A percentile compares a stretch with the other conserved stretches of the same genome.
Evolutionary conservation across 768 basidiomycete genomes (phyloP).

Genomic region (Tulasnella sp.): DNA sequence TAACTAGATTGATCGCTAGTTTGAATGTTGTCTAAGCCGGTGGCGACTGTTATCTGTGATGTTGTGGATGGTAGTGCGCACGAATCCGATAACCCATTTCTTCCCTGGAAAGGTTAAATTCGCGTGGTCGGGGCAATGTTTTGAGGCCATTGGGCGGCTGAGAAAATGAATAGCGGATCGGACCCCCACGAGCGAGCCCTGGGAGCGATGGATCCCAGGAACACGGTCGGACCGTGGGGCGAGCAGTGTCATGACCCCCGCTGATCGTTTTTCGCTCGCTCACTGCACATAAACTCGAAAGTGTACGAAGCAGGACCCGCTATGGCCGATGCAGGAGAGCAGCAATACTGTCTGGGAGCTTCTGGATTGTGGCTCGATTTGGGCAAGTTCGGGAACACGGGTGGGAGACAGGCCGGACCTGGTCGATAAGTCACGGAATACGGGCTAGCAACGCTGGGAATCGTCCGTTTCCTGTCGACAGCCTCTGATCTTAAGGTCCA

Average conservation of each 20-base stretch:
- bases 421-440: slow-evolving; percentile 4
- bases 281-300: background rate
- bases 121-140: slow-evolving; percentile 14
- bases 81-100: background rate
- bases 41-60: background rate
- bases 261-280: background rate
- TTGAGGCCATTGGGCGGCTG: slow-evolving; percentile 19
- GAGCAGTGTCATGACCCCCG: background rate
- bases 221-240: background rate
- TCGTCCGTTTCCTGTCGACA: slow-evolving; percentile 4
- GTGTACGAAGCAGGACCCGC: background rate
- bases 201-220: background rate
- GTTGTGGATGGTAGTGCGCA: background rate
- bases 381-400: background rate
- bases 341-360: background rate
- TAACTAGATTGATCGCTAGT: background rate
- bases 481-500: slow-evolving; percentile 9
- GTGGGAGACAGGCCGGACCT: slow-evolving; percentile 16
- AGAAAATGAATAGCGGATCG: slow-evolving; percentile 11
- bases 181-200: slow-evolving; percentile 6
- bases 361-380: slow-evolving; percentile 10
- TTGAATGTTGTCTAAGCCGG: background rate
- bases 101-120: slow-evolving; percentile 25
- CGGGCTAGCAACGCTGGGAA: slow-evolving; percentile 11
- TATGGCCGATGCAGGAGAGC: slow-evolving; percentile 2